Conservation (phyloP, 805 yeast genomes). For the Ogataea minuta region DNA sequence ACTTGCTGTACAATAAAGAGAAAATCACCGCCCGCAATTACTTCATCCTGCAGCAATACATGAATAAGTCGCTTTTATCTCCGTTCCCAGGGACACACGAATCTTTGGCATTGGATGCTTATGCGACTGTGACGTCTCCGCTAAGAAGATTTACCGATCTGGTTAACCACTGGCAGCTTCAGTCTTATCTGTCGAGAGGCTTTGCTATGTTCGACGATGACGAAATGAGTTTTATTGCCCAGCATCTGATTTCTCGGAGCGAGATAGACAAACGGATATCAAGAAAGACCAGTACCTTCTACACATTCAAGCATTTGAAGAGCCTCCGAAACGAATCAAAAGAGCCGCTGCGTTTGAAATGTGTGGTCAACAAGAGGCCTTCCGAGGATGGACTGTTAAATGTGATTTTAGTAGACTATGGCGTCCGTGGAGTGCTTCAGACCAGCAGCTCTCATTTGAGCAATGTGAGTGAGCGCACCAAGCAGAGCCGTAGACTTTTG, state of each 20-base stretch:
- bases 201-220: slow-evolving; percentile 32
- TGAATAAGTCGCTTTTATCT: slow-evolving; percentile 53
- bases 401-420: slow-evolving; percentile 32
- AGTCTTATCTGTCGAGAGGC: slow-evolving; percentile 37
- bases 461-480: slow-evolving; percentile 15
- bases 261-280: slow-evolving; percentile 34
- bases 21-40: slow-evolving; percentile 39
- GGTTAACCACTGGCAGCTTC: slow-evolving; percentile 75
- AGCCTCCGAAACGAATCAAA: slow-evolving; percentile 21
- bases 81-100: slow-evolving; percentile 49
- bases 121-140: slow-evolving; percentile 85
- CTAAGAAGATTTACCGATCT: slow-evolving; percentile 80
- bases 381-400: slow-evolving; percentile 35
- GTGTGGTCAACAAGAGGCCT: slow-evolving; percentile 43
- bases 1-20: slow-evolving; percentile 19
- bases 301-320: slow-evolving; percentile 31
- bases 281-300: slow-evolving; percentile 28
- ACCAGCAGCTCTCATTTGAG: slow-evolving; percentile 30
- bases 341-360: slow-evolving; percentile 36
- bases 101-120: slow-evolving; percentile 59
- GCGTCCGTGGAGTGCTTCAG: slow-evolving; percentile 29
- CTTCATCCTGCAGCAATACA: slow-evolving; percentile 41
- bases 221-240: slow-evolving; percentile 37
- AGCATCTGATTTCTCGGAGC: slow-evolving; percentile 46
- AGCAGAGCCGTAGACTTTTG: slow-evolving; percentile 20